These are phyloP conservation scores for Xylariaceae sp. DNA, from an alignment of 2,329 filamentous ascomycete genomes.

Conservation along the genomic window DNA sequence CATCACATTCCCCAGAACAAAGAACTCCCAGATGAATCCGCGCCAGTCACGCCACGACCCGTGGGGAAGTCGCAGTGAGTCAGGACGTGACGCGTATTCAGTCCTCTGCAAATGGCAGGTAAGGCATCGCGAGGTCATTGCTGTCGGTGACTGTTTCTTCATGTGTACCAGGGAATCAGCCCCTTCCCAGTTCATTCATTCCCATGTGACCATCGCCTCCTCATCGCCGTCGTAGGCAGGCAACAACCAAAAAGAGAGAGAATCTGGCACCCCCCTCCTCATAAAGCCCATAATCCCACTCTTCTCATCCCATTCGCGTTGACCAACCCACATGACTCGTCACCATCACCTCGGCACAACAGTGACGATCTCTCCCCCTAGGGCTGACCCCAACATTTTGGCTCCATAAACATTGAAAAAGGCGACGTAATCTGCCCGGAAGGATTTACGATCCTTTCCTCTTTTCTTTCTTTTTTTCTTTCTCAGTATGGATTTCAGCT, in stretches of 20 bases:
- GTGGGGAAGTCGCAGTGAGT: neutral
- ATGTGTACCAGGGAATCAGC: too few species aligned
- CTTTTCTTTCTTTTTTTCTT: too few species aligned
- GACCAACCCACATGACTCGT: slow-evolving; percentile 6
- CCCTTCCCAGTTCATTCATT: too few species aligned
- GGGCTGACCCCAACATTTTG: neutral
- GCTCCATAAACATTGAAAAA: neutral
- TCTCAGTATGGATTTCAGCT: slow-evolving; percentile 17
- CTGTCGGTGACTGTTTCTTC: too few species aligned
- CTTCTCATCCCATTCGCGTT: neutral
- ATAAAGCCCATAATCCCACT: neutral
- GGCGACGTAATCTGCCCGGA: neutral
- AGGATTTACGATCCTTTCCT: neutral
- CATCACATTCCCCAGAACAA: neutral
- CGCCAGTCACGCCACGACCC: neutral
- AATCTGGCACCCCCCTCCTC: neutral
- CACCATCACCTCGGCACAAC: slow-evolving; percentile 1
- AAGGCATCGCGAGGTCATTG: too few species aligned
- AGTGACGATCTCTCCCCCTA: slow-evolving; percentile 3
- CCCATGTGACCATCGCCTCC: slow-evolving; percentile 4
- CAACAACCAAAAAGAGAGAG: neutral
- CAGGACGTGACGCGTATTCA: neutral
- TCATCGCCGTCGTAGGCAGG: neutral
- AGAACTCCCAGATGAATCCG: neutral
- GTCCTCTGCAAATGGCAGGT: too few species aligned